phyloP scores from a whole-genome alignment of 2,329 filamentous ascomycete species.

The Stachybotrys echinatus region DNA sequence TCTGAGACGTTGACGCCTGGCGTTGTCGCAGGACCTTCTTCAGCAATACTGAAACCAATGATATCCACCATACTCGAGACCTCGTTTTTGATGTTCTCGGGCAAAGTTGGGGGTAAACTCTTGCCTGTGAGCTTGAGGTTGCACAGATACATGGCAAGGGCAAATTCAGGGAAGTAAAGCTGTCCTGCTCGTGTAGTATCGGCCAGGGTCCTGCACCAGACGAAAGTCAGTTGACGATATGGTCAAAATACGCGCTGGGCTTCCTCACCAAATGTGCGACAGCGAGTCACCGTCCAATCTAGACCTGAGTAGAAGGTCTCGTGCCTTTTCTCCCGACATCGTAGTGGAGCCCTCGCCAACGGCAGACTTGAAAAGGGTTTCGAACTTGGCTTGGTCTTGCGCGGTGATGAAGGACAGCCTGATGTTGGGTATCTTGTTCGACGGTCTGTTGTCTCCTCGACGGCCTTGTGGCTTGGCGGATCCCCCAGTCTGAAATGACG shows the following conservation, averaged over 20 bases:
- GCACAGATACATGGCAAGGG: conserved; percentile 96
- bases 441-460: conserved; percentile 43
- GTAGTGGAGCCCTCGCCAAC: conserved; percentile 79
- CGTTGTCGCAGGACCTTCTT: conserved; percentile 55
- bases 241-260: not conserved
- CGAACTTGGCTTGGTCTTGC: conserved; percentile 92
- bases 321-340: conserved; percentile 87
- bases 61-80: conserved; percentile 99
- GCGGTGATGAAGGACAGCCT: conserved; percentile 94
- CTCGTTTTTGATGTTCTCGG: conserved; percentile 88
- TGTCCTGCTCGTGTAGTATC: conserved; percentile 96
- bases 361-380: conserved; percentile 94
- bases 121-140: conserved; percentile 90
- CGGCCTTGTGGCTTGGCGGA: conserved; percentile 38
- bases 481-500: conserved; percentile 55
- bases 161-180: conserved; percentile 95
- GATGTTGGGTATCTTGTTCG: conserved; percentile 84
- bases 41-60: conserved; percentile 87
- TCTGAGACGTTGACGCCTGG: conserved; percentile 54
- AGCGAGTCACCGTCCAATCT: conserved; percentile 82
- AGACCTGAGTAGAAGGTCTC: conserved; percentile 82
- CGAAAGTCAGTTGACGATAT: not conserved
- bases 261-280: conserved; percentile 80
- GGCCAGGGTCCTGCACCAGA: conserved; percentile 65
- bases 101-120: conserved; percentile 66